Conservation (phyloP, 371 early-diverging fungal species). For the Mucor indicus region DNA sequence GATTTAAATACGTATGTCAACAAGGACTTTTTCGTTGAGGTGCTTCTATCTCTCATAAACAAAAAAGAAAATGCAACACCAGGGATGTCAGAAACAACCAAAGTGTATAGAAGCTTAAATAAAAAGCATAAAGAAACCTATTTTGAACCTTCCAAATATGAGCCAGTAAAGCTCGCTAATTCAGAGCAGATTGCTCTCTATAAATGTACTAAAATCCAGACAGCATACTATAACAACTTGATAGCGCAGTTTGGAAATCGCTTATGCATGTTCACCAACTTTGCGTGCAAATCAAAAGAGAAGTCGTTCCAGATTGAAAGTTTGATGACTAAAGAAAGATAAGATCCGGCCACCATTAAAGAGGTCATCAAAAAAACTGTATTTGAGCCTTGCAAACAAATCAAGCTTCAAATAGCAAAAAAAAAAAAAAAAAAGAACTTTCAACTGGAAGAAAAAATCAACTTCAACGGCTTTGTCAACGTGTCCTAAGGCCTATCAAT, state of each 20-base stretch:
- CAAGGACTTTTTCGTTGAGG: background rate
- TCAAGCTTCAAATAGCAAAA: background rate
- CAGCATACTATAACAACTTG: background rate
- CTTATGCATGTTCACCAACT: background rate
- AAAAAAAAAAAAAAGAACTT: no score
- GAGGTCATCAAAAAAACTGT: background rate
- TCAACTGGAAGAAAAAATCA: no score
- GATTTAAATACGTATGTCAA: no score
- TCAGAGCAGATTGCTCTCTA: conserved; percentile 2
- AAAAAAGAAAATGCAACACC: background rate
- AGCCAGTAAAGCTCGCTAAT: background rate
- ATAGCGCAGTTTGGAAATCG: conserved; percentile 1
- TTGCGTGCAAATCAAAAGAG: background rate
- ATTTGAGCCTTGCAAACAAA: background rate
- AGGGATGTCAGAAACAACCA: background rate
- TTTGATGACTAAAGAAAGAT: background rate
- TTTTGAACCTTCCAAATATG: background rate
- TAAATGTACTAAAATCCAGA: conserved; percentile 1
- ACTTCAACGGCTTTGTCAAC: no score
- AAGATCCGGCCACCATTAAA: background rate
- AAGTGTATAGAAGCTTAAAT: background rate
- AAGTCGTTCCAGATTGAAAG: background rate
- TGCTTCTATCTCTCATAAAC: background rate
- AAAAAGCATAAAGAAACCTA: background rate
- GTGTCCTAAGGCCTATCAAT: no score